Evolutionary conservation across 2,329 filamentous ascomycete species (phyloP).

Genomic region (Fusarium cyanostomum): DNA sequence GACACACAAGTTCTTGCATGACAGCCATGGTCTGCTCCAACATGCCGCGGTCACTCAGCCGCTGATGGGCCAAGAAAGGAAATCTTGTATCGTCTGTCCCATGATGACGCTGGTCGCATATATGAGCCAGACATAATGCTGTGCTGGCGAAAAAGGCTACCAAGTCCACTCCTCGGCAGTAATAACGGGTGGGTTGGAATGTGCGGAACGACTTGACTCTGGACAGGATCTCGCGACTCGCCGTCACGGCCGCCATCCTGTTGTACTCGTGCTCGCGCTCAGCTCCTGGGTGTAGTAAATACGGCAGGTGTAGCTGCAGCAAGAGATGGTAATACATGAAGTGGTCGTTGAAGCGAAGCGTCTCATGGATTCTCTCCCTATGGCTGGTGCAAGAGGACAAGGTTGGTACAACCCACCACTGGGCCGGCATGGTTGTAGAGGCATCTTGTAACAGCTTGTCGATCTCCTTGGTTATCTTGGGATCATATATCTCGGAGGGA

Average conservation of each 20-base stretch:
- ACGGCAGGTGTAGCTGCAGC: slow-evolving; percentile 63
- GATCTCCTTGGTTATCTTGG: slow-evolving; percentile 51
- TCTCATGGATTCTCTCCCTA: slow-evolving; percentile 42
- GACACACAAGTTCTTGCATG: slow-evolving; percentile 48
- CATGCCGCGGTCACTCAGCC: slow-evolving; percentile 53
- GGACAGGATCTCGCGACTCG: slow-evolving; percentile 60
- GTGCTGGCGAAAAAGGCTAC: slow-evolving; percentile 59
- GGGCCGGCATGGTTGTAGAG: slow-evolving; percentile 50
- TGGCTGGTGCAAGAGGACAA: slow-evolving; percentile 21
- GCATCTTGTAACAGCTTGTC: slow-evolving; percentile 58
- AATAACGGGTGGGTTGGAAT: slow-evolving; percentile 51
- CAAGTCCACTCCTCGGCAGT: slow-evolving; percentile 60
- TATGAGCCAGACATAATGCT: slow-evolving; percentile 59
- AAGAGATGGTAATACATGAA: slow-evolving; percentile 61
- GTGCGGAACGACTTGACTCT: slow-evolving; percentile 57
- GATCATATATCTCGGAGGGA: slow-evolving; percentile 37
- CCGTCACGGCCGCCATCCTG: slow-evolving; percentile 54
- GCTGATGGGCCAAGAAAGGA: slow-evolving; percentile 53
- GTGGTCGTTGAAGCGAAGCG: slow-evolving; percentile 53
- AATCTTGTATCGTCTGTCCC: slow-evolving; percentile 17
- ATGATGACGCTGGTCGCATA: slow-evolving; percentile 39
- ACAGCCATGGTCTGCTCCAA: slow-evolving; percentile 49
- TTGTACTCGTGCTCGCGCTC: slow-evolving; percentile 56
- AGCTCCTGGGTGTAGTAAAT: slow-evolving; percentile 54
- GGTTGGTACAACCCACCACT: slow-evolving; percentile 59